Base-by-base conservation (phyloP, 257 asterid genomes). In the Craterostigma plantagineum region DNA sequence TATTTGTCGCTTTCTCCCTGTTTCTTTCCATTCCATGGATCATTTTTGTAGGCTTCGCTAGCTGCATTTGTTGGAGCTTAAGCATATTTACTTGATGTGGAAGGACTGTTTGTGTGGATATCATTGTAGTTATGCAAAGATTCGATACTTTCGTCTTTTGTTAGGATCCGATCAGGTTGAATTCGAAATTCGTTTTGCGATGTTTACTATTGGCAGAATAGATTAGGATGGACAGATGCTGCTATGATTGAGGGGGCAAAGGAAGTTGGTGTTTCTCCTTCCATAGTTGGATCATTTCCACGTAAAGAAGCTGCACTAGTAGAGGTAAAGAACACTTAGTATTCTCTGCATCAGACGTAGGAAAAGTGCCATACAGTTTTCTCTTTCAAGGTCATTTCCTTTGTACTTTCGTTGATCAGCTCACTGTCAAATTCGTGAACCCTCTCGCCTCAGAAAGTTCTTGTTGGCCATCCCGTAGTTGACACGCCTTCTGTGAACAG, bases 201-300 rank as follows among this genome's bases (percentile, higher is more conserved):
- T 4, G 4, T 44, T n/a, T n/a, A n/a, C n/a, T n/a, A 34, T 27
- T 62, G 51, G 57, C 90, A 87, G 98, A 49, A 45, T 53, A 72
- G 66, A 56, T 54, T 76, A 52, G 98, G 98, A 55, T 87, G 98
- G 98, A 73, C 60, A 51, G 95, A 87, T 53, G 73, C 79, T 6
- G 85, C 98, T 14, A 73, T 82, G 93, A 65, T 82, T 48, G 78
- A 93, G 27, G 93, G 95, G 63, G 95, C 95, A 17, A 72, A 83
- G 76, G 98, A 73, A 50, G 67, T 53, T 44, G 92, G 83, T 17
- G 63, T 87, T 34, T 87, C 98, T 40, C 98, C 98, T 44, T 74
- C 98, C 30, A 62, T 87, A 34, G 81, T 81, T 35, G 95, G 98
- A 55, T 67, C 98, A 14, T 87, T 87, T 72, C 74, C 82, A 48